Percentiles rank a stretch among this genome's conserved stretches.
Conservation (phyloP, 2,329 filamentous ascomycete species). For the Calonectria henricotiae region DNA sequence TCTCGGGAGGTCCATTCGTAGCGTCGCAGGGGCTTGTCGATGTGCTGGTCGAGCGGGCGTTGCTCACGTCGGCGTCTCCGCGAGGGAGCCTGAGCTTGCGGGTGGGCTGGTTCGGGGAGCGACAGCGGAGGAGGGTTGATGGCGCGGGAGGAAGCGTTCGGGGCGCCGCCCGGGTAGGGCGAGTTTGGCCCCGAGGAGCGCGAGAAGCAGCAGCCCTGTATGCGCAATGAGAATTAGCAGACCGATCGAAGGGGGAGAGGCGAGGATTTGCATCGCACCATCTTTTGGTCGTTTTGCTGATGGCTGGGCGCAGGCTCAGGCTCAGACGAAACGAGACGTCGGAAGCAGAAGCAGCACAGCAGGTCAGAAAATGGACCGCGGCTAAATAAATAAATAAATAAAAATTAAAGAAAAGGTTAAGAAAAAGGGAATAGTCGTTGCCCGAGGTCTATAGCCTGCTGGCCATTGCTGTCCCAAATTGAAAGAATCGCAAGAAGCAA, state of each 20-base stretch:
- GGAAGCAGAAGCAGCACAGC: not conserved
- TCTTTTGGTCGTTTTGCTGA: constrained; percentile 36
- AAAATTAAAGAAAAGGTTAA: not conserved
- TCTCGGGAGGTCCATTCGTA: constrained; percentile 78
- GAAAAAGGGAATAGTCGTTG: constrained; percentile 26
- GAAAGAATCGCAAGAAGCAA: constrained; percentile 13
- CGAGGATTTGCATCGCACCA: constrained; percentile 41
- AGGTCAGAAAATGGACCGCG: not conserved
- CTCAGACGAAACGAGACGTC: not conserved
- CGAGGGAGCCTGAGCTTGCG: constrained; percentile 45
- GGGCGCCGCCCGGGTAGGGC: constrained; percentile 68
- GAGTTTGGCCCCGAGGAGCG: constrained; percentile 68
- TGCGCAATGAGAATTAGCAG: constrained; percentile 43
- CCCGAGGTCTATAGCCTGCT: constrained; percentile 24
- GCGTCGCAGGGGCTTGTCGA: constrained; percentile 78
- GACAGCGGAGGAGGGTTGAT: constrained; percentile 65
- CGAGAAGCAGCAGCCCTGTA: constrained; percentile 74
- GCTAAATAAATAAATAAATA: not conserved
- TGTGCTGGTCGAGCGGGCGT: constrained; percentile 73
- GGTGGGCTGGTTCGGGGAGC: constrained; percentile 53
- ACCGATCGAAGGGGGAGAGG: constrained; percentile 1
- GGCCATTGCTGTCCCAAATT: constrained; percentile 25
- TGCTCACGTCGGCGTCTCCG: constrained; percentile 58
- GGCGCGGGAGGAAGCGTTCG: constrained; percentile 69
- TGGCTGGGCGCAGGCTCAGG: constrained; percentile 30